phyloP scores from a whole-genome alignment of 2,329 filamentous ascomycete genomes.

The Daldinia sp. region DNA sequence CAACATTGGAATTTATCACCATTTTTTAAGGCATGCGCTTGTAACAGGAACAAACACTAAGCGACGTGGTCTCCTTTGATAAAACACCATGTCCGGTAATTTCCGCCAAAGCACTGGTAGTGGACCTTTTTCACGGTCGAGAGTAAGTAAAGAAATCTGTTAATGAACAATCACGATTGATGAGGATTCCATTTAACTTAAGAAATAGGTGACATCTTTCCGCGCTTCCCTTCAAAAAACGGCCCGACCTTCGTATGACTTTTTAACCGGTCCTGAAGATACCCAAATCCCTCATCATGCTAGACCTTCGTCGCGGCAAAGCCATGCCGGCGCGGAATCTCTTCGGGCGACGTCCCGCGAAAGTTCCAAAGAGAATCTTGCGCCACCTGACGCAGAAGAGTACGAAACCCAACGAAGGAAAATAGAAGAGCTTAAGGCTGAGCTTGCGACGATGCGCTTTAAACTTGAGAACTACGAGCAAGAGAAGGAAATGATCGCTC shows the following conservation, averaged over 20 bases:
- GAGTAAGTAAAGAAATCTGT: slow-evolving; percentile 43
- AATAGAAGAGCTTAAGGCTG: slow-evolving; percentile 84
- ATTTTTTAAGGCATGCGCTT: slow-evolving; percentile 19
- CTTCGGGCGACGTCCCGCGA: slow-evolving; percentile 61
- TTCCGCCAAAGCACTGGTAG: slow-evolving; percentile 43
- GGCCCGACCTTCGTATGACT: slow-evolving; percentile 64
- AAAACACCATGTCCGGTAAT: slow-evolving; percentile 39
- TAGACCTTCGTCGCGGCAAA: slow-evolving; percentile 53
- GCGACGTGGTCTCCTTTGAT: slow-evolving; percentile 7
- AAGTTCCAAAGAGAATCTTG: slow-evolving; percentile 67
- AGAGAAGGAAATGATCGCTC: slow-evolving; percentile 79
- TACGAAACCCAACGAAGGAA: slow-evolving; percentile 65
- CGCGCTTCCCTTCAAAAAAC: slow-evolving; percentile 55
- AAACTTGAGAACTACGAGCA: slow-evolving; percentile 87
- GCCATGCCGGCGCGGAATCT: slow-evolving; percentile 49
- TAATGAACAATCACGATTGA: not conserved
- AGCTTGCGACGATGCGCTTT: slow-evolving; percentile 87
- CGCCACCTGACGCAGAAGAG: slow-evolving; percentile 65
- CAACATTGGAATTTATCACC: no score
- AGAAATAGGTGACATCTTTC: slow-evolving; percentile 54
- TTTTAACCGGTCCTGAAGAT: slow-evolving; percentile 63
- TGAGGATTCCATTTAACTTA: slow-evolving; percentile 1
- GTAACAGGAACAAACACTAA: not conserved
- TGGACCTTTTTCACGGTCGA: slow-evolving; percentile 41
- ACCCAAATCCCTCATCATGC: slow-evolving; percentile 45